Percentiles rank a stretch among this genome's conserved stretches.
These are phyloP conservation scores for Jaenimonas drosophilae DNA, from an alignment of 208 protist species.

Conservation along the genomic window DNA sequence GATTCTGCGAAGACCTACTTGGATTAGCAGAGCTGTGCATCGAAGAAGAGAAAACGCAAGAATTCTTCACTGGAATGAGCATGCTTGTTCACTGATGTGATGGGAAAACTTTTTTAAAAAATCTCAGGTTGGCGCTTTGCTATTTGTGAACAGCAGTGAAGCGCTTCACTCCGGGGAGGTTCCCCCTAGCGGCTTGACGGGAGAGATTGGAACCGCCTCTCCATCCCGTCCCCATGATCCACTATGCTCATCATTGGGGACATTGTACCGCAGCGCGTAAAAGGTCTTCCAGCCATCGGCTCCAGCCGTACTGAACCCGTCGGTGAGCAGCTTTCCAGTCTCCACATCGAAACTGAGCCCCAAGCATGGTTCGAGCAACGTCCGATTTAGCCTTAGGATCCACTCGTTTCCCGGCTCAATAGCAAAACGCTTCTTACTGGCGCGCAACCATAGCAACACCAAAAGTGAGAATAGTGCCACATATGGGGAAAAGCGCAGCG, in stretches of 20 bases:
- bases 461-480: constrained; percentile 24
- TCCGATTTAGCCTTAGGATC: constrained; percentile 60
- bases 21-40: background rate
- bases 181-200: too few species aligned
- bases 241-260: too few species aligned
- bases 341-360: constrained; percentile 61
- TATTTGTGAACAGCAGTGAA: too few species aligned
- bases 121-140: too few species aligned
- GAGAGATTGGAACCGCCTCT: too few species aligned
- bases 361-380: constrained; percentile 72
- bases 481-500: constrained; percentile 2
- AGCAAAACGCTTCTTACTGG: constrained; percentile 58
- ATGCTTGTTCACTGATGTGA: too few species aligned
- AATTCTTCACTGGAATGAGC: too few species aligned
- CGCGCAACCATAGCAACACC: constrained; percentile 49
- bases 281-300: constrained; percentile 21
- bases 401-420: constrained; percentile 74
- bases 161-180: too few species aligned
- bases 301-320: constrained; percentile 20
- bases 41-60: constrained; percentile 1
- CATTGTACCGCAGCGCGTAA: constrained; percentile 36
- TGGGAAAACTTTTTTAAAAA: too few species aligned
- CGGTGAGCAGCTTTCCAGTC: constrained; percentile 60
- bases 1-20: background rate
- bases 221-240: too few species aligned